Evolutionary conservation across 116 monocot genomes (phyloP).

Genomic region (Posidonia oceanica): DNA sequence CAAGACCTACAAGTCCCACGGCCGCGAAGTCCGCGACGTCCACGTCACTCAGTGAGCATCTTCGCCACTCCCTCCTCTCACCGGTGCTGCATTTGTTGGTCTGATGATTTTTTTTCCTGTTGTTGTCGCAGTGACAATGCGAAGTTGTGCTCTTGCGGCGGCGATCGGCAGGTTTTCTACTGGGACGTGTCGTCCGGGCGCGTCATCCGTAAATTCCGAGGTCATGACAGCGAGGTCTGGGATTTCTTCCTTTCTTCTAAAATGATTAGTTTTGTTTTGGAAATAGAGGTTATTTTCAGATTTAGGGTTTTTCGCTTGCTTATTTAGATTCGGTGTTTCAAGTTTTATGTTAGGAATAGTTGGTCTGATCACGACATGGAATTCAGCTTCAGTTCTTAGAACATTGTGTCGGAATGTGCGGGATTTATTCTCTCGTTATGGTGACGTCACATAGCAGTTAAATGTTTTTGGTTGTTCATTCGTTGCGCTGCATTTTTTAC

Average conservation of each 20-base stretch:
- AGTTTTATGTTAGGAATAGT: too few relatives aligned
- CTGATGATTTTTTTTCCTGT: background rate
- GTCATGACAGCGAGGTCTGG: slow-evolving; percentile 81
- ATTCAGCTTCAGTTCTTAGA: too few relatives aligned
- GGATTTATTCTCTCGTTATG: too few relatives aligned
- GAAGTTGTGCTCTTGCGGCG: slow-evolving; percentile 86
- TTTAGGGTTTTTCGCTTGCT: background rate
- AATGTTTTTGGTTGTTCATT: too few relatives aligned
- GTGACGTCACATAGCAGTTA: too few relatives aligned
- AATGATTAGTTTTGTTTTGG: background rate
- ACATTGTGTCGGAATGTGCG: too few relatives aligned
- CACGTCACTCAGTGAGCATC: slow-evolving; percentile 48
- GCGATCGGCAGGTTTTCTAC: slow-evolving; percentile 84
- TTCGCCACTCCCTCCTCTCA: background rate
- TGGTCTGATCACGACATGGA: too few relatives aligned
- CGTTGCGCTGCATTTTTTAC: too few relatives aligned
- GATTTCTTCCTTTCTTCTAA: background rate
- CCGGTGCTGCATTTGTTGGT: too few relatives aligned
- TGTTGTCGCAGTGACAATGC: slow-evolving; percentile 57
- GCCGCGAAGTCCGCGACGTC: slow-evolving; percentile 93
- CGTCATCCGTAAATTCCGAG: slow-evolving; percentile 89
- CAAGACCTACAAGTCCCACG: slow-evolving; percentile 95
- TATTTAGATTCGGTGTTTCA: too few relatives aligned
- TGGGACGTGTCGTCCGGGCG: slow-evolving; percentile 81
- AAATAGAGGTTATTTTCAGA: background rate